Evolutionary conservation across 305 asterid species (phyloP).

Genomic region (Fraxinus dipetala): DNA sequence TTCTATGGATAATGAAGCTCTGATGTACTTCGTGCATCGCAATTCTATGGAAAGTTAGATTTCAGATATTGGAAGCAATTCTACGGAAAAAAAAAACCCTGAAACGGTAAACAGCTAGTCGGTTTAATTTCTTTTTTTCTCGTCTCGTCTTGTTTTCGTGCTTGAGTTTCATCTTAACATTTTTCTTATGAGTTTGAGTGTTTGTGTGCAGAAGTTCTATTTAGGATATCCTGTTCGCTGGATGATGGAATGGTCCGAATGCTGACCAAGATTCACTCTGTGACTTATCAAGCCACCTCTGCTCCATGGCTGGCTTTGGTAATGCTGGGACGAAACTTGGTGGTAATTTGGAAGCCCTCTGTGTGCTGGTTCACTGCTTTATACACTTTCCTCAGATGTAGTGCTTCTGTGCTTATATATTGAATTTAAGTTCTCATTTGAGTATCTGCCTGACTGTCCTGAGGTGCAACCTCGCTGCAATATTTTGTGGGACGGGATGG

Average conservation of each 20-base stretch:
- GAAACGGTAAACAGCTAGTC: too few relatives aligned
- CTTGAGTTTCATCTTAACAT: not conserved
- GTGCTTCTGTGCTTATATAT: not conserved
- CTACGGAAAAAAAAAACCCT: not conserved
- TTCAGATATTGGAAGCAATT: not conserved
- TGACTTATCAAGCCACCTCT: slow-evolving; percentile 10
- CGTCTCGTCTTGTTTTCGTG: not conserved
- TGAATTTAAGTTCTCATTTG: not conserved
- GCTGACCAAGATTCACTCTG: slow-evolving; percentile 1
- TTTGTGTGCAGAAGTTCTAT: slow-evolving; percentile 8
- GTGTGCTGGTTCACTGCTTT: not conserved
- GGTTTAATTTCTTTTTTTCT: not conserved
- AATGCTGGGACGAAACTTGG: not conserved
- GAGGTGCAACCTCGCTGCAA: too few relatives aligned
- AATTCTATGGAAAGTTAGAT: too few relatives aligned
- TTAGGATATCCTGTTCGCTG: not conserved
- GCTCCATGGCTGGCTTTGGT: not conserved
- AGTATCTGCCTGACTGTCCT: not conserved
- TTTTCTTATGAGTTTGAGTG: not conserved
- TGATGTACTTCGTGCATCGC: too few relatives aligned
- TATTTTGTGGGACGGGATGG: not conserved
- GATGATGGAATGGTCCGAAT: slow-evolving; percentile 10
- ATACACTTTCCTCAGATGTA: not conserved
- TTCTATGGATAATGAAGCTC: too few relatives aligned
- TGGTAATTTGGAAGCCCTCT: not conserved